Percentiles rank a stretch among this genome's conserved stretches.
phyloP scores from a whole-genome alignment of 208 protist species.

The Endotrypanum monterogeii region DNA sequence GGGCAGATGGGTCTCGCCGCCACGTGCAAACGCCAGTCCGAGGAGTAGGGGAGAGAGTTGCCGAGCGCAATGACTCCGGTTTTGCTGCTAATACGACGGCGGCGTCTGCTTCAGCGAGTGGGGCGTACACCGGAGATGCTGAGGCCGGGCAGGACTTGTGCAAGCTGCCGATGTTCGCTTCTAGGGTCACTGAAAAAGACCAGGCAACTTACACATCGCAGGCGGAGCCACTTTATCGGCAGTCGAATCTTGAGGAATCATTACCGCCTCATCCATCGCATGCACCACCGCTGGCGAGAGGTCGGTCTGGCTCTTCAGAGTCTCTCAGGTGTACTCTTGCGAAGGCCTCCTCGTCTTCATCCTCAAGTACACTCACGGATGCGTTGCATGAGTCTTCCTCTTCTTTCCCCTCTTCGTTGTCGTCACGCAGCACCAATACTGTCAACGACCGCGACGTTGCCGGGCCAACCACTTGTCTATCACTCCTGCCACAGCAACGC shows the following conservation, averaged over 20 bases:
- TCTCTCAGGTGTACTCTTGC: not conserved
- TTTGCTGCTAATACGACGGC: not conserved
- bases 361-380: not conserved
- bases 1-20: not conserved
- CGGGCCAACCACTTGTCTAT: slow-evolving; percentile 15
- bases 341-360: not conserved
- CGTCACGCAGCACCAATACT: not conserved
- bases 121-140: not conserved
- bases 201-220: not conserved
- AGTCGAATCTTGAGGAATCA: not conserved
- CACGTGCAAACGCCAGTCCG: not conserved
- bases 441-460: slow-evolving; percentile 15
- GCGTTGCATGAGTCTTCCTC: not conserved
- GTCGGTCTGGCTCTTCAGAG: too few relatives aligned
- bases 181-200: not conserved
- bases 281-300: not conserved
- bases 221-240: not conserved
- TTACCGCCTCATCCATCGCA: not conserved
- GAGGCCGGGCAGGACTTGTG: not conserved
- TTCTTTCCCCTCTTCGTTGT: not conserved
- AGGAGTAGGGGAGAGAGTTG: not conserved
- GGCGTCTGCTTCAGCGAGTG: not conserved
- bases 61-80: not conserved
- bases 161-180: not conserved
- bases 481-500: not conserved